These are phyloP conservation scores for Fusarium solani-melongenae DNA, from an alignment of 2,329 filamentous ascomycete species.

Conservation along the genomic window DNA sequence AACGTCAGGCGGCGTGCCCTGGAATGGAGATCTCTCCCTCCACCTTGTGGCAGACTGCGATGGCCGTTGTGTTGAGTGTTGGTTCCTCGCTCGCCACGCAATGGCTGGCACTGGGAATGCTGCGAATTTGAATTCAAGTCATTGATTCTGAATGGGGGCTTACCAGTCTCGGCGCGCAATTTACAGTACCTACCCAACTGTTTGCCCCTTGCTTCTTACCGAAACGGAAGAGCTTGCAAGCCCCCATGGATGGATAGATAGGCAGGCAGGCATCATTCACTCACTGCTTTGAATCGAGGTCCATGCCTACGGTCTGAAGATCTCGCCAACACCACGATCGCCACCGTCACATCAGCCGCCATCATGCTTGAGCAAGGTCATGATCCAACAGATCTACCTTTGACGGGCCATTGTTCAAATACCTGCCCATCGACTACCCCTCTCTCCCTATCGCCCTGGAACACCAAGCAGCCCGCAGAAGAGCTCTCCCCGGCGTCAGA, in stretches of 20 bases:
- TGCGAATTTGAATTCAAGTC: conserved; percentile 21
- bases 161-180: conserved; percentile 19
- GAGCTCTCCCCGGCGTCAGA: conserved; percentile 6
- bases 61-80: conserved; percentile 20
- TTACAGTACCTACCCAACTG: background rate
- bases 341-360: background rate
- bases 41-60: background rate
- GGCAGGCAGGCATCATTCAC: background rate
- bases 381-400: background rate
- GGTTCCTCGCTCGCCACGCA: background rate
- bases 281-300: background rate
- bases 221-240: background rate
- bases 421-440: conserved; percentile 5
- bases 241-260: background rate
- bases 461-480: background rate
- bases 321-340: background rate
- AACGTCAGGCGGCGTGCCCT: conserved; percentile 27
- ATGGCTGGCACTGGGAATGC: conserved; percentile 12
- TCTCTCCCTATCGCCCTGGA: background rate
- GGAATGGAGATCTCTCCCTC: conserved; percentile 34
- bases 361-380: background rate
- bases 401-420: background rate
- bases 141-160: conserved; percentile 22
- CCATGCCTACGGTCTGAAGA: background rate
- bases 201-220: background rate